Conservation (phyloP, 148 eudicot species). For the Tetragonia tetragonoides region DNA sequence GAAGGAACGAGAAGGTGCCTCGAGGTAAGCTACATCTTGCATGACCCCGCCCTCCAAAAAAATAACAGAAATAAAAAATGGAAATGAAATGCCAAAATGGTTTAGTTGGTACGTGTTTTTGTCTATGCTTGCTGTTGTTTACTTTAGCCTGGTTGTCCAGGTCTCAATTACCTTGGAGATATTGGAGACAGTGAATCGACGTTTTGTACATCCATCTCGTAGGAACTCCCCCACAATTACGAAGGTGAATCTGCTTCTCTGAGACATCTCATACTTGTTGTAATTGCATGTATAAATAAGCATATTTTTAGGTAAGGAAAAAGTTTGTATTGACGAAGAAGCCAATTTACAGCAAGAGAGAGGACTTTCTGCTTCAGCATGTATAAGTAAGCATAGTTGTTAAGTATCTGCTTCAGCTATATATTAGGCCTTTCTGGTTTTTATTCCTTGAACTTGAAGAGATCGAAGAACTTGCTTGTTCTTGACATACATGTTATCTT, state of each 20-base stretch:
- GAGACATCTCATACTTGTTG: background rate
- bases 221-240: constrained; percentile 87
- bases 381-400: background rate
- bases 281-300: background rate
- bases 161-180: constrained; percentile 87
- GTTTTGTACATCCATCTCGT: constrained; percentile 84
- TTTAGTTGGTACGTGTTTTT: background rate
- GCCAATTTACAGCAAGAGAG: no score
- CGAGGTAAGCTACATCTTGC: constrained; percentile 53
- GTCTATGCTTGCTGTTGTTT: background rate
- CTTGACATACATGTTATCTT: background rate
- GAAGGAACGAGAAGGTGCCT: constrained; percentile 91
- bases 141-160: constrained; percentile 34
- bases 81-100: background rate
- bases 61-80: background rate
- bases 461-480: background rate
- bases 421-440: background rate
- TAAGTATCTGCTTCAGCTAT: background rate
- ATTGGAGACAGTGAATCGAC: constrained; percentile 77
- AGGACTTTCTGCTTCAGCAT: no score
- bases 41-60: background rate
- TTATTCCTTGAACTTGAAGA: constrained; percentile 4
- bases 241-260: constrained; percentile 46
- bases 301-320: no score
- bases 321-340: no score